A percentile compares a stretch with the other conserved stretches of the same genome.
These are phyloP conservation scores for Cladosporium sp. DNA, from an alignment of 2,329 filamentous ascomycete genomes.

Conservation along the genomic window DNA sequence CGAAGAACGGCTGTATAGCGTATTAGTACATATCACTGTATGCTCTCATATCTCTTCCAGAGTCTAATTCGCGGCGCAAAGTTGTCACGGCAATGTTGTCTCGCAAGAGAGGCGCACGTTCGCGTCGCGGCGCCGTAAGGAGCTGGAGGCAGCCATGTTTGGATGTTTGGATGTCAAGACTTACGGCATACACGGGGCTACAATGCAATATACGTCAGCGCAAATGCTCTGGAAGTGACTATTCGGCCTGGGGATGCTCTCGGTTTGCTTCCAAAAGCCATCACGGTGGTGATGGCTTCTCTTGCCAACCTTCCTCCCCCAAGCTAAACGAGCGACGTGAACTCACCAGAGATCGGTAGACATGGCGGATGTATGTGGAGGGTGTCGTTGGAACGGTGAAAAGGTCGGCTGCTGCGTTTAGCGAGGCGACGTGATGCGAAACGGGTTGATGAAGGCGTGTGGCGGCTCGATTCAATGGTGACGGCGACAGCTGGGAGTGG, in stretches of 20 bases:
- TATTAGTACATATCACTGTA: not conserved
- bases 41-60: not conserved
- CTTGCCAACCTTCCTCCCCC: not conserved
- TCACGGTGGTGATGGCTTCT: slow-evolving; percentile 1
- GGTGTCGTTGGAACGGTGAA: not conserved
- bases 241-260: not conserved
- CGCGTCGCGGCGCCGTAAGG: not conserved
- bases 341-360: slow-evolving; percentile 71
- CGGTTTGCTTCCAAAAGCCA: slow-evolving; percentile 12
- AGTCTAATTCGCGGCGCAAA: not conserved
- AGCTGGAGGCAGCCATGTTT: slow-evolving; percentile 3
- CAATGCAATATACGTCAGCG: slow-evolving; percentile 16
- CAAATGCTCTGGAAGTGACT: not conserved
- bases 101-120: not conserved
- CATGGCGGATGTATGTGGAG: slow-evolving; percentile 54
- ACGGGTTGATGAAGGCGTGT: slow-evolving; percentile 11
- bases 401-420: not conserved
- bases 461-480: slow-evolving; percentile 10
- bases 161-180: slow-evolving; percentile 46
- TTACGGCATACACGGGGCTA: slow-evolving; percentile 98
- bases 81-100: too few relatives aligned
- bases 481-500: slow-evolving; percentile 11
- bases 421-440: slow-evolving; percentile 5
- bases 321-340: slow-evolving; percentile 42
- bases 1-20: slow-evolving; percentile 74